Conservation (phyloP, 2,329 filamentous ascomycete genomes). For the Dactylellina haptotyla region DNA sequence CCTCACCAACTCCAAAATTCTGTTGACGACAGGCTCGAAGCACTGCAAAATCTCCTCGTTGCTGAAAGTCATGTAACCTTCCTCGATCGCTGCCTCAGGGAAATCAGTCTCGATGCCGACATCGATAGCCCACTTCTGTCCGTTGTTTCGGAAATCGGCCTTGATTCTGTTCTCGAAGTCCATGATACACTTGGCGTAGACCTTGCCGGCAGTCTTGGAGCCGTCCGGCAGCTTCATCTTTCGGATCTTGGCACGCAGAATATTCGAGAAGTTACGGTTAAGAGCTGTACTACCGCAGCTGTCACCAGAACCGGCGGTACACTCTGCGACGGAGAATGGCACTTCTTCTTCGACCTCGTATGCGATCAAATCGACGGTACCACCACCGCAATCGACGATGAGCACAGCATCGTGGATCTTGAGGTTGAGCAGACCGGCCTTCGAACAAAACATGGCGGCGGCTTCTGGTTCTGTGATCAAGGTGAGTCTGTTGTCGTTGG, state of each 20-base stretch:
- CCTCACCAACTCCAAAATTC: slow-evolving; percentile 92
- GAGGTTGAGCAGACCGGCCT: slow-evolving; percentile 92
- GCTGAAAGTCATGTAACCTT: slow-evolving; percentile 99
- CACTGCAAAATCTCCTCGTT: slow-evolving; percentile 99
- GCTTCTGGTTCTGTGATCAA: slow-evolving; percentile 96
- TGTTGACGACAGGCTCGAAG: slow-evolving; percentile 97
- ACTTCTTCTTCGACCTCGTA: slow-evolving; percentile 99
- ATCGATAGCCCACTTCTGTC: slow-evolving; percentile 98
- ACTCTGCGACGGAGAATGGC: slow-evolving; percentile 95
- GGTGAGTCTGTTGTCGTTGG: slow-evolving; percentile 96
- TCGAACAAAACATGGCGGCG: slow-evolving; percentile 95
- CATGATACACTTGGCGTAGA: slow-evolving; percentile 99
- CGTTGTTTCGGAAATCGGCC: slow-evolving; percentile 98
- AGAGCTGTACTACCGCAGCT: slow-evolving; percentile 98
- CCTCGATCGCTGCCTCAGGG: slow-evolving; percentile 96
- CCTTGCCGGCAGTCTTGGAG: slow-evolving; percentile 95
- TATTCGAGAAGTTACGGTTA: slow-evolving; percentile 98
- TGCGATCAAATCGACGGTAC: slow-evolving; percentile 97
- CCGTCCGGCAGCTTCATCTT: slow-evolving; percentile 99
- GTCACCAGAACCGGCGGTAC: slow-evolving; percentile 95
- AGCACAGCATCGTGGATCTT: slow-evolving; percentile 99
- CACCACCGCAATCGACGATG: slow-evolving; percentile 97
- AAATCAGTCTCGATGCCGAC: slow-evolving; percentile 98
- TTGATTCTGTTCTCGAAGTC: slow-evolving; percentile 99
- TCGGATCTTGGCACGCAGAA: slow-evolving; percentile 93